Conservation (phyloP, 2,329 filamentous ascomycete species). For the Epichloe amarillans region DNA sequence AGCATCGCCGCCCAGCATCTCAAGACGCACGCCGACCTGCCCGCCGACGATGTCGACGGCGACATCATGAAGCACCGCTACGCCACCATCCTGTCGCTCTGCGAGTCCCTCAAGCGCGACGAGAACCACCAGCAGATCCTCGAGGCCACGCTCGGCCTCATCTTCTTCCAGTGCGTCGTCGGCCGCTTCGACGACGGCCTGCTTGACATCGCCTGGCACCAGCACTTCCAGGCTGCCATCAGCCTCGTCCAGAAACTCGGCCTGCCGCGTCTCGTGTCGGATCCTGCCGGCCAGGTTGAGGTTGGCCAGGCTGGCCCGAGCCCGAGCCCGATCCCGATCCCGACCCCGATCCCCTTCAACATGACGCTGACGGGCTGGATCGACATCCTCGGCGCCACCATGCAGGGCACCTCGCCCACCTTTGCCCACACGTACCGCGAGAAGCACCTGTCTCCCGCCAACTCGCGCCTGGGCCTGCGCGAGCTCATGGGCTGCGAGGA, state of each 20-base stretch:
- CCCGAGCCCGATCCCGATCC: too few relatives aligned
- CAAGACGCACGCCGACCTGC: conserved; percentile 54
- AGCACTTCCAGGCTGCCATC: conserved; percentile 86
- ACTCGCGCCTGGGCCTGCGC: conserved; percentile 57
- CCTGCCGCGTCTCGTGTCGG: conserved; percentile 54
- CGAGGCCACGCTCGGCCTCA: conserved; percentile 85
- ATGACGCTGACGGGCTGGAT: conserved; percentile 94
- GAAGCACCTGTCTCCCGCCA: conserved; percentile 63
- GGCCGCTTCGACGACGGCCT: conserved; percentile 73
- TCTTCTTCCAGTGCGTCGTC: conserved; percentile 90
- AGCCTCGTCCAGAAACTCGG: conserved; percentile 77
- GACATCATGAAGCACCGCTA: conserved; percentile 90
- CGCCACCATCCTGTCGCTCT: conserved; percentile 74
- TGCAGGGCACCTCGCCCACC: conserved; percentile 71
- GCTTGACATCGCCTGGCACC: conserved; percentile 89
- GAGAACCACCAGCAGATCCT: conserved; percentile 78
- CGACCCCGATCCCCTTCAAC: conserved; percentile 64
- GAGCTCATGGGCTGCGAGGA: conserved; percentile 98
- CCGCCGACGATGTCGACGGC: conserved; percentile 64
- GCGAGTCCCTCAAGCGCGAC: conserved; percentile 66
- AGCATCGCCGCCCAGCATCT: conserved; percentile 87
- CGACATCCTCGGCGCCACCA: conserved; percentile 88
- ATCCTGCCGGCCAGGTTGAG: conserved; percentile 32
- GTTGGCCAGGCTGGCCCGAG: too few relatives aligned
- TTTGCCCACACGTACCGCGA: conserved; percentile 94